Conservation (phyloP, 352 stramenopile genomes). For the Phytopythium boreale region DNA sequence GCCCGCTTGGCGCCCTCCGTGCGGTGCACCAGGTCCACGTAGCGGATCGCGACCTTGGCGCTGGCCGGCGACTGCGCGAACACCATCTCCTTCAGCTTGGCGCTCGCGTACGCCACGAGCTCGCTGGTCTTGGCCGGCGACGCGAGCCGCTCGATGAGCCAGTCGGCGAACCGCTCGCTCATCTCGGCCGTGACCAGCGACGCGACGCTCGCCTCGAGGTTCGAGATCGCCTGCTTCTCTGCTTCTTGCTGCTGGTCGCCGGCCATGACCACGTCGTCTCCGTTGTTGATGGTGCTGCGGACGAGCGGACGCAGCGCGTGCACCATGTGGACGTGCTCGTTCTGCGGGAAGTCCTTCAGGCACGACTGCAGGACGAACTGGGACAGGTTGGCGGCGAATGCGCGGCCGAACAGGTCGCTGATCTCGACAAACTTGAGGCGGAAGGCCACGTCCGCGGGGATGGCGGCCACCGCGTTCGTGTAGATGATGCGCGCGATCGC, state of each 20-base stretch:
- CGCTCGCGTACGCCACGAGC: slow-evolving; percentile 50
- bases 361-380: slow-evolving; percentile 70
- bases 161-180: slow-evolving; percentile 63
- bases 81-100: slow-evolving; percentile 53
- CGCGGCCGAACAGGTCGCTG: slow-evolving; percentile 62
- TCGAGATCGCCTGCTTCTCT: slow-evolving; percentile 42
- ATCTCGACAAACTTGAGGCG: slow-evolving; percentile 77
- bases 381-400: slow-evolving; percentile 60
- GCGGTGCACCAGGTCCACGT: slow-evolving; percentile 73
- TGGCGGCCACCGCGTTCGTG: slow-evolving; percentile 62
- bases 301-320: slow-evolving; percentile 54
- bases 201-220: slow-evolving; percentile 58
- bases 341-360: slow-evolving; percentile 49
- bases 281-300: not conserved
- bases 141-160: slow-evolving; percentile 54
- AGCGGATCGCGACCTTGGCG: slow-evolving; percentile 38
- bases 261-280: slow-evolving; percentile 16
- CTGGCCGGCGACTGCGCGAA: slow-evolving; percentile 18
- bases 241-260: slow-evolving; percentile 34
- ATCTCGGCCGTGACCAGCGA: slow-evolving; percentile 43
- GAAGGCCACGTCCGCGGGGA: slow-evolving; percentile 61
- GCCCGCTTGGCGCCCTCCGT: slow-evolving; percentile 50
- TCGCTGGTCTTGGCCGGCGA: slow-evolving; percentile 35
- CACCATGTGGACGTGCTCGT: slow-evolving; percentile 50
- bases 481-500: slow-evolving; percentile 85